Percentiles rank a stretch among this genome's conserved stretches.
phyloP scores from a whole-genome alignment of 306 rosid genomes.

The Spatholobus suberectus region DNA sequence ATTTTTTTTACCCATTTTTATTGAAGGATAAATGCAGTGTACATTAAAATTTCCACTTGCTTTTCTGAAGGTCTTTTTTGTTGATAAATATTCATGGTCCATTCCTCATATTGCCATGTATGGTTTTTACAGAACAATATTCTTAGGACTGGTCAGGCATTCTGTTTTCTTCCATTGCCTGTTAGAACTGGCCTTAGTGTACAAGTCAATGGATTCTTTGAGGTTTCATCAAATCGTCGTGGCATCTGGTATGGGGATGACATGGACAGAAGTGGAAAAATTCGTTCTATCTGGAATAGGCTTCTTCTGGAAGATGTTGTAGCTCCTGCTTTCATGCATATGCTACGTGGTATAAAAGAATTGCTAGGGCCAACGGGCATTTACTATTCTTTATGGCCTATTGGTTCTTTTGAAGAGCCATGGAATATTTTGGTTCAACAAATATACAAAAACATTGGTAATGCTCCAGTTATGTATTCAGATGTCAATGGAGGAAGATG shows the following conservation, averaged over 20 bases:
- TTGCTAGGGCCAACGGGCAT: conserved; percentile 66
- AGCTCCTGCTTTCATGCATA: conserved; percentile 78
- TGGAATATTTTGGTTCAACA: conserved; percentile 84
- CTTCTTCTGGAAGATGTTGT: conserved; percentile 90
- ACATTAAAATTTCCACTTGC: conserved; percentile 16
- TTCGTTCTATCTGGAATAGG: conserved; percentile 95
- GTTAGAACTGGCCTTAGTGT: conserved; percentile 90
- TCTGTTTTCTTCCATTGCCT: conserved; percentile 97
- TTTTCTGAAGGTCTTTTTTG: conserved; percentile 35
- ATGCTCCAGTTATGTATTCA: conserved; percentile 74
- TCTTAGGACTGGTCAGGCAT: conserved; percentile 85
- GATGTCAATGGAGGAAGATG: conserved; percentile 86
- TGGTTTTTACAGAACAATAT: conserved; percentile 68
- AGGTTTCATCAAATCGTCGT: conserved; percentile 96
- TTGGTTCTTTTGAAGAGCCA: conserved; percentile 95
- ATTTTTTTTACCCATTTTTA: background rate
- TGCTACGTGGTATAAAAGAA: conserved; percentile 72
- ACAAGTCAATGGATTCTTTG: conserved; percentile 97
- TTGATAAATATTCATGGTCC: conserved; percentile 32
- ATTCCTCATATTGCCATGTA: conserved; percentile 47
- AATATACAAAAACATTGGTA: conserved; percentile 67
- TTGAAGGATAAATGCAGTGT: conserved; percentile 33
- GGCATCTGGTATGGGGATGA: conserved; percentile 99
- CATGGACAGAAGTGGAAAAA: conserved; percentile 98
- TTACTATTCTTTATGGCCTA: conserved; percentile 90